phyloP scores from a whole-genome alignment of 2,329 filamentous ascomycete genomes.

The Leptographium wingfieldii region DNA sequence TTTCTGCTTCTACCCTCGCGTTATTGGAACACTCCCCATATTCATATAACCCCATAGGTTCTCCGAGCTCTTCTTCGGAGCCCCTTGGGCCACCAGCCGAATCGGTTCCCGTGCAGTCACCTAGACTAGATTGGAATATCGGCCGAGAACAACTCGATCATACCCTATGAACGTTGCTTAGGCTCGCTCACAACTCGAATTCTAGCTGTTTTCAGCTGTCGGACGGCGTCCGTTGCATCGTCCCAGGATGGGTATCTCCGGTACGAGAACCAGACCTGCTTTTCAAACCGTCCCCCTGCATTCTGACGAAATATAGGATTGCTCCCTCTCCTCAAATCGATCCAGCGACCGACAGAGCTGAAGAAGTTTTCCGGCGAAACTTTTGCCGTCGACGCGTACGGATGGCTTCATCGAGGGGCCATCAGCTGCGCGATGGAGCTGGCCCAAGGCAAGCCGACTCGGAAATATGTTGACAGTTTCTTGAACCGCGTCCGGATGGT shows the following conservation, averaged over 20 bases:
- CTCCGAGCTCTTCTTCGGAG: not conserved
- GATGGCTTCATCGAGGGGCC: constrained; percentile 92
- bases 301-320: constrained; percentile 48
- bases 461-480: constrained; percentile 79
- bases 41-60: not conserved
- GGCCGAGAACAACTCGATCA: not conserved
- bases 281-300: not conserved
- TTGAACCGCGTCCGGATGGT: constrained; percentile 91
- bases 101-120: not conserved
- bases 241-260: constrained; percentile 14
- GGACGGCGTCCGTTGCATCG: not conserved
- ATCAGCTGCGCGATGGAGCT: constrained; percentile 84
- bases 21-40: not conserved
- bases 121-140: not conserved
- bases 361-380: constrained; percentile 81
- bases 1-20: not conserved
- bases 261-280: not conserved
- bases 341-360: constrained; percentile 76
- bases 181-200: not conserved
- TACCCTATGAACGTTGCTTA: not conserved
- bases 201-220: not conserved
- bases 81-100: not conserved
- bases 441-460: constrained; percentile 75
- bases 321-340: constrained; percentile 85
- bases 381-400: constrained; percentile 92